Conservation (phyloP, 352 stramenopile species). For the Phytophthora fragariae region DNA sequence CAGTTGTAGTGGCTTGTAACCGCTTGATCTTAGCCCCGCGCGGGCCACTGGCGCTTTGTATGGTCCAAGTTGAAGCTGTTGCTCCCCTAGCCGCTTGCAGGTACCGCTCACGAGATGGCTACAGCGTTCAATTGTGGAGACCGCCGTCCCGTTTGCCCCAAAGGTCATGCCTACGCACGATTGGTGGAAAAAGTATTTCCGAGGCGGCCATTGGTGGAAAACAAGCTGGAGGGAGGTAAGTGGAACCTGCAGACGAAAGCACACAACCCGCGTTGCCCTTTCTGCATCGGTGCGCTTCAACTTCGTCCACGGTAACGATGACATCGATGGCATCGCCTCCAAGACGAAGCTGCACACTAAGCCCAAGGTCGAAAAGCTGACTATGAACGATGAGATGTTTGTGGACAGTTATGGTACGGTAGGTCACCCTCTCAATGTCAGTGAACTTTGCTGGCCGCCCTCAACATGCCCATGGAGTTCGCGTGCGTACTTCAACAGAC, state of each 20-base stretch:
- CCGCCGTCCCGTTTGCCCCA: constrained; percentile 23
- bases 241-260: constrained; percentile 11
- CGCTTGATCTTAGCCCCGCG: not conserved
- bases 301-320: not conserved
- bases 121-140: constrained; percentile 4
- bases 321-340: not conserved
- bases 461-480: not conserved
- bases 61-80: not conserved
- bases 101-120: constrained; percentile 9
- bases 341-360: not conserved
- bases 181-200: constrained; percentile 11
- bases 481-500: not conserved
- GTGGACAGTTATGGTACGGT: not conserved
- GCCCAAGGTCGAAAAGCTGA: not conserved
- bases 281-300: constrained; percentile 18
- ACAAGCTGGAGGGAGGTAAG: not conserved
- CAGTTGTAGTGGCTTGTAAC: not conserved
- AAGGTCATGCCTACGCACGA: constrained; percentile 16
- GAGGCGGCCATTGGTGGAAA: constrained; percentile 19
- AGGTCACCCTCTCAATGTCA: not conserved
- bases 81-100: constrained; percentile 1
- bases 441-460: too few species aligned
- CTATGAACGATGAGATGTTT: not conserved
- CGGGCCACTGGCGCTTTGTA: constrained; percentile 4
- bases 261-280: constrained; percentile 13